phyloP scores from a whole-genome alignment of 495 filamentous ascomycete species.

The Tuber magnatum region DNA sequence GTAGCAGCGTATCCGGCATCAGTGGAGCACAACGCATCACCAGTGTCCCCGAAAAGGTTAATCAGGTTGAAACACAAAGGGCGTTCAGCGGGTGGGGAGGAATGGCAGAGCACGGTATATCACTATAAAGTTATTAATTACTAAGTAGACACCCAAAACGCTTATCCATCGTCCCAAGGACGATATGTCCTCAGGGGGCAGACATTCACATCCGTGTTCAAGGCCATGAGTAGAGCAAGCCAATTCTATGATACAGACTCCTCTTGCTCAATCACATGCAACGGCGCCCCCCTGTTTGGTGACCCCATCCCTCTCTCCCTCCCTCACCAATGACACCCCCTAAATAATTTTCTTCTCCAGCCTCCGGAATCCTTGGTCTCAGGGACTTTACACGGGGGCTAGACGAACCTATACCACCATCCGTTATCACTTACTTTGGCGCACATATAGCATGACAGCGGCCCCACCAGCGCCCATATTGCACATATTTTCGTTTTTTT shows the following conservation, averaged over 20 bases:
- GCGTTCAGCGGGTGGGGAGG: not conserved
- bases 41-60: conserved; percentile 50
- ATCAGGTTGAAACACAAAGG: conserved; percentile 49
- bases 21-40: conserved; percentile 51
- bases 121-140: not conserved
- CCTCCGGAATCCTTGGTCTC: not conserved
- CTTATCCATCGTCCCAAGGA: not conserved
- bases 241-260: no score
- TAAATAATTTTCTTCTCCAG: not conserved
- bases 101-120: not conserved
- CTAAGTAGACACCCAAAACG: not conserved
- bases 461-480: not conserved
- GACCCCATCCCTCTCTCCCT: not conserved
- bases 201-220: not conserved
- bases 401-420: not conserved
- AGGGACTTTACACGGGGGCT: not conserved
- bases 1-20: conserved; percentile 50
- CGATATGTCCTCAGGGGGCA: not conserved
- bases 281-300: no score
- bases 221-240: not conserved
- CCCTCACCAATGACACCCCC: not conserved
- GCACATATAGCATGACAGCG: not conserved
- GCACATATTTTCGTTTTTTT: not conserved
- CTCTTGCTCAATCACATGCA: no score
- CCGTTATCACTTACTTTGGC: not conserved